Conservation (phyloP, 108 stramenopile genomes). For the Aureococcus anophagefferens region DNA sequence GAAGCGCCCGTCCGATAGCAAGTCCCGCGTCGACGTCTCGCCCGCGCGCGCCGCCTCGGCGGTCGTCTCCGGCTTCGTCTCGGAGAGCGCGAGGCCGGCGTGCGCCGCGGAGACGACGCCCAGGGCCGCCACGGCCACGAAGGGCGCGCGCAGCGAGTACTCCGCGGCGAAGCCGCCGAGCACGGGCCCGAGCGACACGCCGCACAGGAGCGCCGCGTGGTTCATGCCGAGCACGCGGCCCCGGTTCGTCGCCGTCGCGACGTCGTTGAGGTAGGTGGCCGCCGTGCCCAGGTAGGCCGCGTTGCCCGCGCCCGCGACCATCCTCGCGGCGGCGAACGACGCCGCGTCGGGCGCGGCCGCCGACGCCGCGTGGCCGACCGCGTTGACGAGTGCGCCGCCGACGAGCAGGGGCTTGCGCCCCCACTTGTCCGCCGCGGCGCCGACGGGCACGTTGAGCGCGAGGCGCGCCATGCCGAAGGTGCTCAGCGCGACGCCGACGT, state of each 20-base stretch:
- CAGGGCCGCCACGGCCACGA: neutral
- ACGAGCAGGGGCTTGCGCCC: neutral
- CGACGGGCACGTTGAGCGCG: neutral
- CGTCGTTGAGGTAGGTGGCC: neutral
- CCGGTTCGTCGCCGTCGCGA: neutral
- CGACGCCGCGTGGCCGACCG: neutral
- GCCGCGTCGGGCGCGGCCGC: neutral
- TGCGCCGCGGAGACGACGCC: neutral
- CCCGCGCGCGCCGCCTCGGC: no score
- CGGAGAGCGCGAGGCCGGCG: no score
- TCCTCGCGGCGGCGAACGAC: neutral
- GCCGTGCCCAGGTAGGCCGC: neutral
- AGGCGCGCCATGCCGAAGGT: neutral
- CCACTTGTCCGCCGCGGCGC: neutral
- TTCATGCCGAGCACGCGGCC: neutral
- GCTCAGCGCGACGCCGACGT: neutral
- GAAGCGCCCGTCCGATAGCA: neutral
- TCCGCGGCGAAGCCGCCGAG: neutral
- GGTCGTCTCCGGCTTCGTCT: no score
- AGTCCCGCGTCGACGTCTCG: no score
- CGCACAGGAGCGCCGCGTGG: neutral
- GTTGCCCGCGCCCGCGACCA: neutral
- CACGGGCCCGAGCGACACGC: neutral
- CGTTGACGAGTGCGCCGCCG: neutral
- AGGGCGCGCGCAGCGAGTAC: neutral